These are phyloP conservation scores for Nepenthes gracilis DNA, from an alignment of 148 eudicot genomes.

Conservation along the genomic window DNA sequence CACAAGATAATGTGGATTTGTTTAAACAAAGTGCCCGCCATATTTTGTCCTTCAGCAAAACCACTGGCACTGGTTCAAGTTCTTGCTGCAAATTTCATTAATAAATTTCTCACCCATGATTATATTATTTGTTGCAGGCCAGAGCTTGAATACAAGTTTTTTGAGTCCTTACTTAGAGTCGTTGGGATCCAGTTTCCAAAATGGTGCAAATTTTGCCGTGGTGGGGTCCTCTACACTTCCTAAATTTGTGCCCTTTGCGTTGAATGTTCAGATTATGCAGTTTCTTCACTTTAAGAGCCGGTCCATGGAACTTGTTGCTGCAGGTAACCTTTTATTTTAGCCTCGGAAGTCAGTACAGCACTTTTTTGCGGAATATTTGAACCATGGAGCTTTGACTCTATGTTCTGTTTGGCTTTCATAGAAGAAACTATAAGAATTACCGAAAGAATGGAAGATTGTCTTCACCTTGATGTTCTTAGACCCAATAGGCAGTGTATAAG, in stretches of 20 bases:
- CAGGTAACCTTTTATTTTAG: constrained; percentile 28
- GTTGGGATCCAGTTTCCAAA: constrained; percentile 48
- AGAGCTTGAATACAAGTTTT: constrained; percentile 49
- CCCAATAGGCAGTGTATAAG: no score
- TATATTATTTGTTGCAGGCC: constrained; percentile 38
- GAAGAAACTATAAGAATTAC: no score
- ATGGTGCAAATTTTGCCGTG: constrained; percentile 82
- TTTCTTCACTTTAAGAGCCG: constrained; percentile 66
- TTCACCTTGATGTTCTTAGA: no score
- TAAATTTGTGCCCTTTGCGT: constrained; percentile 45
- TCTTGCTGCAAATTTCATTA: no score
- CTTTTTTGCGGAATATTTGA: background rate
- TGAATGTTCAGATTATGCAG: constrained; percentile 70
- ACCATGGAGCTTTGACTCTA: background rate
- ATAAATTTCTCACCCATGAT: background rate
- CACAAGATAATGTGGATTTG: no score
- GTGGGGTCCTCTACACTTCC: constrained; percentile 83
- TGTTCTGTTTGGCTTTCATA: no score
- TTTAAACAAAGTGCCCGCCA: no score
- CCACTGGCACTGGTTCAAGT: no score
- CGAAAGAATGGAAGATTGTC: no score
- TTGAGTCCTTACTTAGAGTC: constrained; percentile 77
- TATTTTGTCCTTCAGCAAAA: no score
- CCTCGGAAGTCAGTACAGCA: background rate
- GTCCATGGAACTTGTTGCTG: constrained; percentile 48